Conservation (phyloP, 441 rosid genomes). For the Eruca vesicaria region DNA sequence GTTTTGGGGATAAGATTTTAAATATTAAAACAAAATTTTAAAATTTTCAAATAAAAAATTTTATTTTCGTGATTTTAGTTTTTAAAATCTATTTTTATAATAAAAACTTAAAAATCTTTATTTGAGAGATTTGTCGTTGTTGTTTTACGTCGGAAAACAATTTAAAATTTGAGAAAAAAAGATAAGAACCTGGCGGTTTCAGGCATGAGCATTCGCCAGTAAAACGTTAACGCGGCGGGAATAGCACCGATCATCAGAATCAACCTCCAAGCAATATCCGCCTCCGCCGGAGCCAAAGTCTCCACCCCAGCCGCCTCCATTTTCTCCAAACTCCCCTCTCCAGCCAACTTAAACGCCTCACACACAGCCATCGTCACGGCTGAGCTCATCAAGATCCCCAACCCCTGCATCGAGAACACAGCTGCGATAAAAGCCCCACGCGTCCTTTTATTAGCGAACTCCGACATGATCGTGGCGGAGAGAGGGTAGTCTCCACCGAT, state of each 20-base stretch:
- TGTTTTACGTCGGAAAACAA: neutral
- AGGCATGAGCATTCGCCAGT: slow-evolving; percentile 86
- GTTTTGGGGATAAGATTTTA: no score
- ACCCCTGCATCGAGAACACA: slow-evolving; percentile 72
- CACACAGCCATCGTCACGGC: slow-evolving; percentile 51
- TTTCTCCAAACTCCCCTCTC: slow-evolving; percentile 12
- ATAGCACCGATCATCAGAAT: slow-evolving; percentile 73
- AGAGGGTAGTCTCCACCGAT: slow-evolving; percentile 77
- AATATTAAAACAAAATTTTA: no score
- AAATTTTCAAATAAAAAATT: no score
- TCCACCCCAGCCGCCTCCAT: slow-evolving; percentile 22
- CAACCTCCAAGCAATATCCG: slow-evolving; percentile 54
- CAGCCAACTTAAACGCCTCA: slow-evolving; percentile 31
- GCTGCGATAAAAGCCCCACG: slow-evolving; percentile 73
- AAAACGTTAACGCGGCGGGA: slow-evolving; percentile 70
- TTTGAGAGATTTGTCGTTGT: no score
- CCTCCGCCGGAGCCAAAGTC: slow-evolving; percentile 40
- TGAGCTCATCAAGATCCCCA: slow-evolving; percentile 62
- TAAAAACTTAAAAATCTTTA: no score
- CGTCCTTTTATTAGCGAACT: slow-evolving; percentile 66
- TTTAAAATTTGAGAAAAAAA: neutral
- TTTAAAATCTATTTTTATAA: no score
- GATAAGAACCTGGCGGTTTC: slow-evolving; percentile 69
- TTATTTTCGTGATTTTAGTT: no score
- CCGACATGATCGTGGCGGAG: slow-evolving; percentile 80